Evolutionary conservation across 2,329 filamentous ascomycete genomes (phyloP), one percentile per base, ranked within the genome.

Genomic region (Cladosporium sp.): DNA sequence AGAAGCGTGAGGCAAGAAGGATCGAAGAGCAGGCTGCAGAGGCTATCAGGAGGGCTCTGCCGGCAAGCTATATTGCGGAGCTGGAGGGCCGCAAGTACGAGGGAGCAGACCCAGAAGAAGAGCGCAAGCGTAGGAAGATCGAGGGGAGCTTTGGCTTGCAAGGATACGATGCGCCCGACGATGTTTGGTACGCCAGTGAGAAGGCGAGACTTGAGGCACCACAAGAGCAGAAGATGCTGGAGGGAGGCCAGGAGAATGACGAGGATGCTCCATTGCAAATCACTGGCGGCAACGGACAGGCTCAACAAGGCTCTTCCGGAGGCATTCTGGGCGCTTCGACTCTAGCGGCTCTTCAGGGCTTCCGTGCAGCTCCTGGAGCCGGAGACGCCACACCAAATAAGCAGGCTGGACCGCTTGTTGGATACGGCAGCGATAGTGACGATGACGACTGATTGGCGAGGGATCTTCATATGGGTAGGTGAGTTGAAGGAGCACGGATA

Each of bases 1-100:
- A 95, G 69, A 95, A 95, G 58, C 81, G 95, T 55, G 93, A 98
- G 71, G 92, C 87, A 2, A 79, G 86, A 37, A 80, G 86, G 38
- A 86, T 98, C 55, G 93, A 98, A 67, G 93, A 98, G 66, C 93
- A 98, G 69, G 93, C 93, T 2, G 93, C 93, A 0, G 93, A 96
- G 64, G 95, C 93, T 1, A 89, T 98, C 53, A 78, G 93, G 14
- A 79, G 87, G 59, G 92, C 93, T 0, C 74, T 98, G 4, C 93
- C 93, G 0, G 89, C 86, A 0, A 89, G 90, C 28, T 97, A 93
- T 59, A 85, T 98, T 0, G 89, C 90, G 0, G 90, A 98, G 74
- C 85, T 98, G 44, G 93, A 98, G 69, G 93, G 93, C 13, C 82
- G 88, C 46, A 64, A 61, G 45, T 66, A 64, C 38, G 66, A 68